Conservation (phyloP, 768 basidiomycete genomes). For the Pleurotus sapidus region DNA sequence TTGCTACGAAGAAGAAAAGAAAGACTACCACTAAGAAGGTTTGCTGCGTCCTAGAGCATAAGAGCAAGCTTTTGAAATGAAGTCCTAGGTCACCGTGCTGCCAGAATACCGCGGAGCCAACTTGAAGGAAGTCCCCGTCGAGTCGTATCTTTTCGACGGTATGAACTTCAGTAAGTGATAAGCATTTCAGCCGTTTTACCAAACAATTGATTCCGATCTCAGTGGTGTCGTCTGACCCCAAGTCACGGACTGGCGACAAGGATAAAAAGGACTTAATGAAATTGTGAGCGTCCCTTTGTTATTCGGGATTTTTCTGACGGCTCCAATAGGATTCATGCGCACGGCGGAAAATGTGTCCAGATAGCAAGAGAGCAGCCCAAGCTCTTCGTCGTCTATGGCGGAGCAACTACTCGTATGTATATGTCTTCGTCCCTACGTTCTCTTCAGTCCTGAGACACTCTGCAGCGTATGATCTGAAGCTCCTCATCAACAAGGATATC, state of each 20-base stretch:
- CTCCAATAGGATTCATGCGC: constrained; percentile 55
- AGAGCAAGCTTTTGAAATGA: neutral
- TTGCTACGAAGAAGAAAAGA: constrained; percentile 50
- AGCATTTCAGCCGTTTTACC: neutral
- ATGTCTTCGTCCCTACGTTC: no score
- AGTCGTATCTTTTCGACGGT: constrained; percentile 67
- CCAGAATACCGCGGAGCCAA: constrained; percentile 67
- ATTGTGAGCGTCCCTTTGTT: constrained; percentile 39
- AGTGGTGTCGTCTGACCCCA: constrained; percentile 80
- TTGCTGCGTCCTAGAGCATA: neutral
- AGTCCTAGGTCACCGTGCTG: constrained; percentile 50
- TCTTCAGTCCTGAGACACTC: neutral
- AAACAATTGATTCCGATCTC: neutral
- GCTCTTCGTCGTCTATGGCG: constrained; percentile 65
- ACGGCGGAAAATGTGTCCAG: constrained; percentile 68
- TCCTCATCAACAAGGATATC: constrained; percentile 65
- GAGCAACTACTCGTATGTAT: constrained; percentile 60
- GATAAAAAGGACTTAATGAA: constrained; percentile 70
- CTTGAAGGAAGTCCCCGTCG: constrained; percentile 53
- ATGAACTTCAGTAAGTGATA: constrained; percentile 72
- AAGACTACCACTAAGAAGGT: constrained; percentile 56
- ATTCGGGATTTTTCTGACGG: neutral
- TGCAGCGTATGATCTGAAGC: constrained; percentile 67
- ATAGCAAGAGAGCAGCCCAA: constrained; percentile 53
- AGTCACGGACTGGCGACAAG: constrained; percentile 60